A percentile compares a stretch with the other conserved stretches of the same genome.
These are phyloP conservation scores for Xylaria bambusicola DNA, from an alignment of 495 filamentous ascomycete genomes.

Conservation along the genomic window DNA sequence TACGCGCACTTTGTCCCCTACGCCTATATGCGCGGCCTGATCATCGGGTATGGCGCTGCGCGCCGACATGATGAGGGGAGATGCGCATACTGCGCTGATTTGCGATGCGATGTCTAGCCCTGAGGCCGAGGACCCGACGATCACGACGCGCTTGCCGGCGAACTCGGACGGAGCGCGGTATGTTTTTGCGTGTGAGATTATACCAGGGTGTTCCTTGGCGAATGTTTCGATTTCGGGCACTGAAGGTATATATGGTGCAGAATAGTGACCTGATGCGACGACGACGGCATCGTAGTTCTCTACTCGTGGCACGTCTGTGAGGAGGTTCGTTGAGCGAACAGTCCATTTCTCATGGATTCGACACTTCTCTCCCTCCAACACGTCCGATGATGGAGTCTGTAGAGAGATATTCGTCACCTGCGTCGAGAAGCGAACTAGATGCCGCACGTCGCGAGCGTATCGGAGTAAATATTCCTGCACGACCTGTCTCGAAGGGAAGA, in stretches of 20 bases:
- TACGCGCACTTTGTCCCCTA: conserved; percentile 29
- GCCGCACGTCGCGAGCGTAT: conserved; percentile 67
- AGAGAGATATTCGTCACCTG: conserved; percentile 42
- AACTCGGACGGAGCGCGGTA: conserved; percentile 67
- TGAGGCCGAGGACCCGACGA: conserved; percentile 78
- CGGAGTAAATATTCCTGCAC: conserved; percentile 73
- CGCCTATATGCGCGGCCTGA: conserved; percentile 32
- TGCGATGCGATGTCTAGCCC: conserved; percentile 80
- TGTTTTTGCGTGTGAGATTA: conserved; percentile 78
- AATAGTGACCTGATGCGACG: conserved; percentile 82
- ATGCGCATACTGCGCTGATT: conserved; percentile 53
- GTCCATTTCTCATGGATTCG: conserved; percentile 44
- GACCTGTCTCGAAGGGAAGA: conserved; percentile 69
- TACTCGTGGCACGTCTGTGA: conserved; percentile 40
- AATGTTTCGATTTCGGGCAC: conserved; percentile 47
- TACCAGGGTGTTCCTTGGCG: conserved; percentile 58
- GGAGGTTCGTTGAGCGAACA: conserved; percentile 45
- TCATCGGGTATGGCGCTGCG: conserved; percentile 35
- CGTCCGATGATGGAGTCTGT: not conserved
- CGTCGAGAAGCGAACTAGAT: conserved; percentile 45
- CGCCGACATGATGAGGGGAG: conserved; percentile 47
- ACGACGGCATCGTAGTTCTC: conserved; percentile 75
- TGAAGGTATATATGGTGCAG: conserved; percentile 66
- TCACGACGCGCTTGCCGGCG: conserved; percentile 55
- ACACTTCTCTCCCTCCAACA: conserved; percentile 14